A percentile compares a stretch with the other conserved stretches of the same genome.
phyloP scores from a whole-genome alignment of 495 filamentous ascomycete genomes.

The Opeltia flavorubescens region DNA sequence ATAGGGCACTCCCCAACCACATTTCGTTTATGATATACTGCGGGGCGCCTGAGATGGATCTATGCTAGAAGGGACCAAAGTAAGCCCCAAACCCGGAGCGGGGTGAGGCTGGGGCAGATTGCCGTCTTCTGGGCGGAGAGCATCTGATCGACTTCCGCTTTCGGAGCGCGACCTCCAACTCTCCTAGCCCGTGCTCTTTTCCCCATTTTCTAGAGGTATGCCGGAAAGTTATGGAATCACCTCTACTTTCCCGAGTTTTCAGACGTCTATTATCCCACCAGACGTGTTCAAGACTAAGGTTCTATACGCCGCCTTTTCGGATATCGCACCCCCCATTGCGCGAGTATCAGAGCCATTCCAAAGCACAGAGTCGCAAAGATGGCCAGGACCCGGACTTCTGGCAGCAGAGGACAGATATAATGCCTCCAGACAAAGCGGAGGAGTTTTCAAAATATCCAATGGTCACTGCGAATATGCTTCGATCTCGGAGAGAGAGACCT shows the following conservation, averaged over 20 bases:
- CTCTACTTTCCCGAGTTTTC: constrained; percentile 63
- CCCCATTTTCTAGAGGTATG: background rate
- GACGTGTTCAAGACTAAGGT: constrained; percentile 46
- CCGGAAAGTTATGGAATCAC: constrained; percentile 61
- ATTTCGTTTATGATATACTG: no score
- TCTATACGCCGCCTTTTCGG: constrained; percentile 26
- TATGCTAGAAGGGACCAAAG: no score
- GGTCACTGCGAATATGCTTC: constrained; percentile 69
- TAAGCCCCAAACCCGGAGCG: no score
- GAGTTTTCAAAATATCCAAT: constrained; percentile 70
- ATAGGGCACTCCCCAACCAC: no score
- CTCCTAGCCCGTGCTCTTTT: background rate
- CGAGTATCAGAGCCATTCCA: constrained; percentile 5
- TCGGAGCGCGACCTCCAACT: background rate
- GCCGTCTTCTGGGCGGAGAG: no score
- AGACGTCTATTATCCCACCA: constrained; percentile 64
- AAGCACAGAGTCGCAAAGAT: constrained; percentile 13
- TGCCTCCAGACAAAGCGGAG: constrained; percentile 58
- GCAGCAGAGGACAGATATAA: constrained; percentile 62
- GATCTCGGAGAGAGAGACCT: constrained; percentile 57
- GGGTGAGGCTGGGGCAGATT: no score
- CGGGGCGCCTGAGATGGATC: no score
- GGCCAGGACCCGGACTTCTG: constrained; percentile 42
- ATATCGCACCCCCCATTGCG: constrained; percentile 1
- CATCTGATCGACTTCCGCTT: background rate